Evolutionary conservation across 2,329 filamentous ascomycete genomes (phyloP).

Genomic region (Scedosporium apiospermum): DNA sequence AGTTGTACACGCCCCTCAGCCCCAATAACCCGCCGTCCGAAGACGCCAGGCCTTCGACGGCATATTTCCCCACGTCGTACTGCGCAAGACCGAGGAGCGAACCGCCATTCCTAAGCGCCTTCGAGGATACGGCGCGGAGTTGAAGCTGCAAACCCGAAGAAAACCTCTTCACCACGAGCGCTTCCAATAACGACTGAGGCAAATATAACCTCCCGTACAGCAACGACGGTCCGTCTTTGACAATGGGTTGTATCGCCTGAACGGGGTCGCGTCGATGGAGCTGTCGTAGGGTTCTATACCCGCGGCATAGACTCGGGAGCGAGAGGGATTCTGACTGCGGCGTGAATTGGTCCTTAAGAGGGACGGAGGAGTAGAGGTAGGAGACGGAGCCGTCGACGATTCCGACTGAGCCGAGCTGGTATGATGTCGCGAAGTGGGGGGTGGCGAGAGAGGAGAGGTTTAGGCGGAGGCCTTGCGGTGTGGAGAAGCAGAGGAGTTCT

Average conservation of each 20-base stretch:
- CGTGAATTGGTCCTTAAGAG: slow-evolving; percentile 55
- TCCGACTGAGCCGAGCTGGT: slow-evolving; percentile 80
- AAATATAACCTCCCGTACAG: slow-evolving; percentile 74
- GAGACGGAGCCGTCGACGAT: slow-evolving; percentile 95
- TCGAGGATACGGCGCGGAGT: slow-evolving; percentile 68
- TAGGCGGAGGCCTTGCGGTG: slow-evolving; percentile 73
- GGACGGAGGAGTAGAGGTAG: slow-evolving; percentile 86
- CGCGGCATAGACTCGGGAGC: slow-evolving; percentile 66
- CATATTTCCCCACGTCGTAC: slow-evolving; percentile 81
- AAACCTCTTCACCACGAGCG: slow-evolving; percentile 69
- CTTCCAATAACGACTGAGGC: slow-evolving; percentile 78
- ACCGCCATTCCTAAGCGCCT: slow-evolving; percentile 62
- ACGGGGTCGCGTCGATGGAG: slow-evolving; percentile 27
- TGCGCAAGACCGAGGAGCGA: slow-evolving; percentile 65
- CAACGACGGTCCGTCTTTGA: slow-evolving; percentile 39
- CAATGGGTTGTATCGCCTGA: slow-evolving; percentile 13
- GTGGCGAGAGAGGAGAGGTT: slow-evolving; percentile 87
- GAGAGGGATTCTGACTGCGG: slow-evolving; percentile 66
- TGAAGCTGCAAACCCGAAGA: slow-evolving; percentile 71
- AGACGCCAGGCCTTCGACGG: slow-evolving; percentile 80
- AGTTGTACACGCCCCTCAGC: slow-evolving; percentile 86
- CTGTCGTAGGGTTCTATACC: slow-evolving; percentile 71
- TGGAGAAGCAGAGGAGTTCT: slow-evolving; percentile 83
- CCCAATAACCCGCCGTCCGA: slow-evolving; percentile 88
- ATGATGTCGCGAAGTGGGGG: slow-evolving; percentile 88